phyloP scores from a whole-genome alignment of 2,329 filamentous ascomycete species.

The Cercospora nicotianae region DNA sequence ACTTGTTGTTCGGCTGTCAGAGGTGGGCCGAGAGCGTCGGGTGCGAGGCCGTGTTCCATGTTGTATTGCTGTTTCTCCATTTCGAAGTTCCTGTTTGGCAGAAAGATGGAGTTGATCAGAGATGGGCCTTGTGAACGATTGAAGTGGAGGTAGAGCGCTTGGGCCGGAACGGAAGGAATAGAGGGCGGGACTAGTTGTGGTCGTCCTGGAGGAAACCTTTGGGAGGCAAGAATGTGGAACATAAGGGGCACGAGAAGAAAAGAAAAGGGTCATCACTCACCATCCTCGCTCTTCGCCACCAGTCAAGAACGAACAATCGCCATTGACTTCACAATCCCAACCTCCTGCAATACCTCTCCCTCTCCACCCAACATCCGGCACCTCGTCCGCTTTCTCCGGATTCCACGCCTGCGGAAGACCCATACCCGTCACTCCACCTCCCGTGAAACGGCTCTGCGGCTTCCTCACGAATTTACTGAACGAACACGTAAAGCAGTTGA shows the following conservation, averaged over 20 bases:
- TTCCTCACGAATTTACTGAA: slow-evolving; percentile 66
- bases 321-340: slow-evolving; percentile 78
- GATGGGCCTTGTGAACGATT: not conserved
- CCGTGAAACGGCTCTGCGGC: slow-evolving; percentile 21
- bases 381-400: slow-evolving; percentile 36
- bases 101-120: slow-evolving; percentile 11
- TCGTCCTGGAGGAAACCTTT: not conserved
- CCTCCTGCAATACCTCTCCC: slow-evolving; percentile 68
- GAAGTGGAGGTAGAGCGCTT: not conserved
- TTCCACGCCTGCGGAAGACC: slow-evolving; percentile 31
- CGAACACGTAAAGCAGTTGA: slow-evolving; percentile 79
- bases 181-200: not conserved
- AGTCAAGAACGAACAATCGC: slow-evolving; percentile 79
- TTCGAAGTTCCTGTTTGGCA: slow-evolving; percentile 35
- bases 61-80: slow-evolving; percentile 30
- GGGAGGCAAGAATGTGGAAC: not conserved
- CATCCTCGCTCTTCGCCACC: slow-evolving; percentile 85
- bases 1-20: slow-evolving; percentile 19
- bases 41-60: slow-evolving; percentile 10
- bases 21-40: slow-evolving; percentile 1
- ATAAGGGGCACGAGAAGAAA: slow-evolving; percentile 1
- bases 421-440: slow-evolving; percentile 13
- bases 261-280: slow-evolving; percentile 51
- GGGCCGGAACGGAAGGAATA: not conserved
- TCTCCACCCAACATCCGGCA: slow-evolving; percentile 55